Percentiles rank a stretch among this genome's conserved stretches.
These are phyloP conservation scores for Saccharomyces kudriavzevii DNA, from an alignment of 805 yeast species.

Conservation along the genomic window DNA sequence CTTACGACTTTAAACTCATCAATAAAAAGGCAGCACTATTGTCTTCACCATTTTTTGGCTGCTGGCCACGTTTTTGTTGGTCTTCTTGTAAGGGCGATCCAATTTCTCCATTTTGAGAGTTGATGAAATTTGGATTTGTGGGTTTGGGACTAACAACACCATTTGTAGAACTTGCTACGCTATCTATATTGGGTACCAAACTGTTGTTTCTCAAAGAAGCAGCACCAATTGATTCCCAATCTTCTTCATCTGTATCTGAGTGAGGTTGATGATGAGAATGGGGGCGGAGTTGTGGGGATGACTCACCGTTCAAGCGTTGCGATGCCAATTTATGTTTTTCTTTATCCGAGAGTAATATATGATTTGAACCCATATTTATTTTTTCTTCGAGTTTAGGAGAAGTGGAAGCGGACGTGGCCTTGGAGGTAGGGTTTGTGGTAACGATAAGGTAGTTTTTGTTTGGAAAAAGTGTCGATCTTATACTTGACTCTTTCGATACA, in stretches of 20 bases:
- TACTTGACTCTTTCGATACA: slow-evolving; percentile 28
- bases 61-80: slow-evolving; percentile 1
- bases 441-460: slow-evolving; percentile 37
- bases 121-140: slow-evolving; percentile 1
- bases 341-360: background rate
- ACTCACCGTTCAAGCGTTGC: slow-evolving; percentile 10
- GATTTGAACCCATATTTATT: background rate
- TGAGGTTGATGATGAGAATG: slow-evolving; percentile 20
- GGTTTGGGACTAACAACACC: slow-evolving; percentile 10
- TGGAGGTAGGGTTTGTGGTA: slow-evolving; percentile 31
- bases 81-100: slow-evolving; percentile 7
- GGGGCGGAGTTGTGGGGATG: slow-evolving; percentile 26
- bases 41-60: slow-evolving; percentile 12
- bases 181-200: slow-evolving; percentile 11
- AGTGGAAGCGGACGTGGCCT: slow-evolving; percentile 20
- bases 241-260: slow-evolving; percentile 92
- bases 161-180: slow-evolving; percentile 12
- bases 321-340: slow-evolving; percentile 3
- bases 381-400: background rate
- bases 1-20: slow-evolving; percentile 26
- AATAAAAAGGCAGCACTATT: slow-evolving; percentile 26
- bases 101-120: slow-evolving; percentile 3
- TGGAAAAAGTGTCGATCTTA: slow-evolving; percentile 24
- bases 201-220: slow-evolving; percentile 42
- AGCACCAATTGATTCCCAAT: slow-evolving; percentile 90